Percentiles rank a stretch among this genome's conserved stretches.
phyloP scores from a whole-genome alignment of 108 stramenopile species.

The Nitzschia putrida region DNA sequence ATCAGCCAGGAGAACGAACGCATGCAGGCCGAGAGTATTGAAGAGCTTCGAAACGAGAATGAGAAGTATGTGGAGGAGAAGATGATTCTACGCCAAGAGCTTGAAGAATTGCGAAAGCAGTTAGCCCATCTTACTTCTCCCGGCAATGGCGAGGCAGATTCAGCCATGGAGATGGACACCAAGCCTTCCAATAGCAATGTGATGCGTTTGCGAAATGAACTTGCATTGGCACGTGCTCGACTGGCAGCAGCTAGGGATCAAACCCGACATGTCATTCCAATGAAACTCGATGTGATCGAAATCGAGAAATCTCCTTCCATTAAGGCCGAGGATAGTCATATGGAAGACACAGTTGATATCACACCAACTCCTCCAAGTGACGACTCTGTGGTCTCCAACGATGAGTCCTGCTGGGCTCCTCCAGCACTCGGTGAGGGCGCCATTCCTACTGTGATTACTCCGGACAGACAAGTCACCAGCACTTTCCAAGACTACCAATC shows the following conservation, averaged over 20 bases:
- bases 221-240: slow-evolving; percentile 25
- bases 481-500: too few relatives aligned
- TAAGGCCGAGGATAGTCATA: neutral
- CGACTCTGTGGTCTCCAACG: slow-evolving; percentile 2
- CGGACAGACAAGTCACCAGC: neutral
- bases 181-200: slow-evolving; percentile 2
- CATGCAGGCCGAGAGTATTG: slow-evolving; percentile 1
- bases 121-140: neutral
- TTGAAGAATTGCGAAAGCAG: slow-evolving; percentile 26
- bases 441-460: neutral
- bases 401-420: slow-evolving; percentile 24
- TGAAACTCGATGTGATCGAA: neutral
- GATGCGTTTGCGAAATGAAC: slow-evolving; percentile 20
- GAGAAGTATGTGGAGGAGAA: slow-evolving; percentile 2
- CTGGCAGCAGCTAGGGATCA: slow-evolving; percentile 26
- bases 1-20: slow-evolving; percentile 18
- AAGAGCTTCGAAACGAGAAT: slow-evolving; percentile 13
- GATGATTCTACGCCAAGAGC: slow-evolving; percentile 8
- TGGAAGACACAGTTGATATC: neutral
- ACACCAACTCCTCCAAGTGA: neutral
- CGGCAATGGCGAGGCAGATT: neutral
- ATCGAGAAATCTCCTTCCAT: neutral
- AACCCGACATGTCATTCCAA: neutral
- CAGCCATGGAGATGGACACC: neutral
- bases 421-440: neutral